Evolutionary conservation across 2,329 filamentous ascomycete genomes (phyloP).

Genomic region (Sclerotiophoma versabilis): DNA sequence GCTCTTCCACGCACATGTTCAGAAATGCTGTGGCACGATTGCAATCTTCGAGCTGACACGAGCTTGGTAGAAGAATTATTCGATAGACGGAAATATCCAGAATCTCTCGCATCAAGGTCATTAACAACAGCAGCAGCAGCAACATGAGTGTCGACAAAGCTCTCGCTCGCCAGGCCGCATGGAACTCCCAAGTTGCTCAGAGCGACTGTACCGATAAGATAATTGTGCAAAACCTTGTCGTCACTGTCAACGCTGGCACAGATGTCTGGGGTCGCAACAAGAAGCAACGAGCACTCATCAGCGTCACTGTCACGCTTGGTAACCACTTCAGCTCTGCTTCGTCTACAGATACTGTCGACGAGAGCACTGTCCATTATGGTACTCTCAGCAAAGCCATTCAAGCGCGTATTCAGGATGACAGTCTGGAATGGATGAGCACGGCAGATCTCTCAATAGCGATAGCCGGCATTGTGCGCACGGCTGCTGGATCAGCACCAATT

Average conservation of each 20-base stretch:
- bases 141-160: slow-evolving; percentile 17
- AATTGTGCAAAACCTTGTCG: slow-evolving; percentile 67
- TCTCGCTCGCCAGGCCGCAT: slow-evolving; percentile 27
- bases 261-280: slow-evolving; percentile 74
- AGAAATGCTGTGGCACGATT: not conserved
- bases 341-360: slow-evolving; percentile 65
- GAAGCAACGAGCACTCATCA: slow-evolving; percentile 68
- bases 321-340: slow-evolving; percentile 66
- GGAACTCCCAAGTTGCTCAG: slow-evolving; percentile 30
- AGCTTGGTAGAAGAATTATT: too few relatives aligned
- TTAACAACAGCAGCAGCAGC: too few relatives aligned
- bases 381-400: slow-evolving; percentile 71
- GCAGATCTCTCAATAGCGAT: slow-evolving; percentile 28
- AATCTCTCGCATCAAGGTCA: too few relatives aligned
- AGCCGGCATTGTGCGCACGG: slow-evolving; percentile 24
- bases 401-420: slow-evolving; percentile 49
- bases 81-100: too few relatives aligned
- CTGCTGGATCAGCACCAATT: slow-evolving; percentile 37
- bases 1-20: too few relatives aligned
- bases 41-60: not conserved
- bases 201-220: slow-evolving; percentile 54
- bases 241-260: slow-evolving; percentile 62
- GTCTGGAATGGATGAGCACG: slow-evolving; percentile 33
- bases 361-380: slow-evolving; percentile 80
- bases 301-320: slow-evolving; percentile 65